Base-by-base conservation (phyloP, 352 stramenopile species). In the Blastocystis sp. region DNA sequence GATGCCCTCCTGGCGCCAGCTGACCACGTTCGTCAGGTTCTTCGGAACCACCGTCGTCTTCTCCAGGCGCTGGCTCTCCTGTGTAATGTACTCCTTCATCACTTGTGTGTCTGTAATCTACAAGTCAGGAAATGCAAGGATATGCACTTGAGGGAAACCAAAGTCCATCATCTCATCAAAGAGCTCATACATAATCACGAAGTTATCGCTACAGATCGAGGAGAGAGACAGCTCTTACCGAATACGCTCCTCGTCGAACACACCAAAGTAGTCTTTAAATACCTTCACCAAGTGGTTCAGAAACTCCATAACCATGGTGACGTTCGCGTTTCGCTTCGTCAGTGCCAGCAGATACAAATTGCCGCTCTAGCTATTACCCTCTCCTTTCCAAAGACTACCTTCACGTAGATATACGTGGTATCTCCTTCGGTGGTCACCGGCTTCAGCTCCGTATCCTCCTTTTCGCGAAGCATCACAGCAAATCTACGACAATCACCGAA, bases 141-240 rank as follows among this genome's bases (percentile, higher is more conserved):
- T 32, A 84, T 1, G 6, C 54, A 89, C 88, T 94, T 99, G 97
- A 18, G 97, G 97, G 88, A 98, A 97, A 6, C 97, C 97, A 88
- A 98, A 96, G 89, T 99, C 97, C 93, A 99, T 98, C 8, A 94
- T 98, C 90, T 99, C 96, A 88, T 99, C 96, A 53, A 99, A 90
- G 8, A 99, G 90, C 90, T 99, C 97, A 87, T 98, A 99, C 88
- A 99, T 98, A 88, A 99, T 97, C 49, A 99, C 95, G 89, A 99
- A 99, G 87, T 99, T 99, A 90, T 99, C 96, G 42, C 71, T 84
- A 84, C 29, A 65, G 42, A 21, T 18, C 9, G 75, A 21, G 9
- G 3, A 76, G 46, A 6, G 29, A 32, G 18, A 36, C 9, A 18
- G 36, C 8, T n/a, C 11, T 21, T 72, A 84, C 38, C 96, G 93